A percentile compares a stretch with the other conserved stretches of the same genome.
These are phyloP conservation scores for Cryptosporidium tyzzeri DNA, from an alignment of 169 alveolate genomes.

Conservation along the genomic window DNA sequence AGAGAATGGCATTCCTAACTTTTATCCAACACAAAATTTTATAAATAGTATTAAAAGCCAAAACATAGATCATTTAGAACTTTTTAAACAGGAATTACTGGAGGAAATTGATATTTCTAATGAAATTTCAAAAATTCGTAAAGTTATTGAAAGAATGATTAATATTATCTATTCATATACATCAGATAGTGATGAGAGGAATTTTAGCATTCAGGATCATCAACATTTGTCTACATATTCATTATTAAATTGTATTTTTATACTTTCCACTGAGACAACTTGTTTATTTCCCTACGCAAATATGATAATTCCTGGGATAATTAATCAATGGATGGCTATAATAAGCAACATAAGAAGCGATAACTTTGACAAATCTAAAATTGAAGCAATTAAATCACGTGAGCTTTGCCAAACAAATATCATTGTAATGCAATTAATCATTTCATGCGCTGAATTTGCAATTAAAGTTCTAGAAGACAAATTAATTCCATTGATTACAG, in stretches of 20 bases:
- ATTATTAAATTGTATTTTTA: slow-evolving; percentile 18
- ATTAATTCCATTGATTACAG: slow-evolving; percentile 1
- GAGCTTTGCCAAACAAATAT: slow-evolving; percentile 20
- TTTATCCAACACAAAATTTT: background rate
- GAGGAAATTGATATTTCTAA: background rate
- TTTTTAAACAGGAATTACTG: background rate
- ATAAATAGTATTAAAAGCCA: background rate
- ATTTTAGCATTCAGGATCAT: background rate
- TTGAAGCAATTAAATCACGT: slow-evolving; percentile 1
- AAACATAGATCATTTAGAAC: background rate
- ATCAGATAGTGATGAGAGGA: background rate
- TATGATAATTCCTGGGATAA: slow-evolving; percentile 8
- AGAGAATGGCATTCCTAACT: background rate
- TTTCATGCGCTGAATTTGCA: slow-evolving; percentile 26
- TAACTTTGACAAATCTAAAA: background rate
- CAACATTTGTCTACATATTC: slow-evolving; percentile 36
- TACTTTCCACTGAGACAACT: slow-evolving; percentile 27
- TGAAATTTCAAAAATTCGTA: slow-evolving; percentile 22
- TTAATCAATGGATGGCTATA: slow-evolving; percentile 18
- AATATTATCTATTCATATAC: slow-evolving; percentile 10
- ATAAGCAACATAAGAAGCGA: background rate
- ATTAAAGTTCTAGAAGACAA: slow-evolving; percentile 20
- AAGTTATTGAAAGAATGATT: slow-evolving; percentile 6
- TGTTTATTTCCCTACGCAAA: slow-evolving; percentile 5
- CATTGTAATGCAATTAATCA: slow-evolving; percentile 8